Evolutionary conservation across 495 filamentous ascomycete genomes (phyloP).

Genomic region (Penicillium turbatum): DNA sequence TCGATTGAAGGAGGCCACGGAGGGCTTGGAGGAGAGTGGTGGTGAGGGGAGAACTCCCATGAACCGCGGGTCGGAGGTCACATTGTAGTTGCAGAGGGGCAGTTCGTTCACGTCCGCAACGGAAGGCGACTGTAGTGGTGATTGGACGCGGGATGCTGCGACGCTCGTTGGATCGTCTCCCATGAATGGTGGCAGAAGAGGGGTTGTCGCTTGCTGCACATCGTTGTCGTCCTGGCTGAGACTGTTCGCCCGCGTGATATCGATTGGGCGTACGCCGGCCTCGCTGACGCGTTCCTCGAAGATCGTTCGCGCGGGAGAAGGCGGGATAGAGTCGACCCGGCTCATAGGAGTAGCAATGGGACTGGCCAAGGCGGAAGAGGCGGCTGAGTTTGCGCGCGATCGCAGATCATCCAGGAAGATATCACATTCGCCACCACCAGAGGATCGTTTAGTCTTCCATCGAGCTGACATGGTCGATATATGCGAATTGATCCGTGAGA

Average conservation of each 20-base stretch:
- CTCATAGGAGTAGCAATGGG: conserved; percentile 47
- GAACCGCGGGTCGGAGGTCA: conserved; percentile 43
- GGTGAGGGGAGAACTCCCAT: conserved; percentile 61
- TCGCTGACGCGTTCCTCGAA: conserved; percentile 56
- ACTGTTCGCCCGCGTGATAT: conserved; percentile 55
- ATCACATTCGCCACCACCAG: conserved; percentile 45
- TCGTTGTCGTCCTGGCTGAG: conserved; percentile 51
- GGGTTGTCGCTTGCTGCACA: conserved; percentile 65
- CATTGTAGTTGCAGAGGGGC: conserved; percentile 23
- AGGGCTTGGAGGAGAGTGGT: conserved; percentile 74
- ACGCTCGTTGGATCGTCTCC: conserved; percentile 46
- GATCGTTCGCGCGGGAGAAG: conserved; percentile 62
- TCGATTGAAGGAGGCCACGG: conserved; percentile 67
- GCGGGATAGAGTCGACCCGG: conserved; percentile 55
- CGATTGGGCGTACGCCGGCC: conserved; percentile 45
- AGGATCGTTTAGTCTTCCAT: conserved; percentile 53
- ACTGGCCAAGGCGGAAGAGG: conserved; percentile 65
- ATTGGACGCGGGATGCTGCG: conserved; percentile 51
- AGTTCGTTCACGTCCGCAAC: conserved; percentile 49
- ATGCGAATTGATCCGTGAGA: conserved; percentile 62
- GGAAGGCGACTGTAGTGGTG: conserved; percentile 79
- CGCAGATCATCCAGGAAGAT: conserved; percentile 35
- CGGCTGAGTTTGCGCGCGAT: conserved; percentile 53
- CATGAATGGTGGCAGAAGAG: conserved; percentile 76
- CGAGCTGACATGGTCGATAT: conserved; percentile 70